A percentile compares a stretch with the other conserved stretches of the same genome.
These are phyloP conservation scores for Cyanidiococcus yangmingshanensis DNA, from an alignment of 23 red algal species.

Conservation along the genomic window DNA sequence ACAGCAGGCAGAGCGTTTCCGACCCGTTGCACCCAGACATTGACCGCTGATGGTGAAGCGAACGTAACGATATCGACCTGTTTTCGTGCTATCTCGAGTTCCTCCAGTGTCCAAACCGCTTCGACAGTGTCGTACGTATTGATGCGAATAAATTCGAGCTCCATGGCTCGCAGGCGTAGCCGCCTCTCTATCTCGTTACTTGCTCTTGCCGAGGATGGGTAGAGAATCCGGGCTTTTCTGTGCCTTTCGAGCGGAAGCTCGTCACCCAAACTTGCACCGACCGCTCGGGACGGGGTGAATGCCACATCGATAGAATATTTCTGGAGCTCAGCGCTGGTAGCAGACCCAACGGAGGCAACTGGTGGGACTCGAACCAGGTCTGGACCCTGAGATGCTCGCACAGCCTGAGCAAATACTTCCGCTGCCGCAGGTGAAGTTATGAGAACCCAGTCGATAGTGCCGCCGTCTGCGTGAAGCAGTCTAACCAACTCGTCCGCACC, in stretches of 20 bases:
- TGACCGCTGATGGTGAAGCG: conserved; percentile 26
- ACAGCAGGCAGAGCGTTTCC: neutral
- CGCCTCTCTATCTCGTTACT: conserved; percentile 8
- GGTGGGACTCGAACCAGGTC: neutral
- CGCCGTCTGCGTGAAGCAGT: neutral
- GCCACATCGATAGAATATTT: neutral
- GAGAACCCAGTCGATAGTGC: conserved; percentile 4
- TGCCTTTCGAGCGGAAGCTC: neutral
- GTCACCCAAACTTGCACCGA: neutral
- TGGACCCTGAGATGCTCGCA: neutral
- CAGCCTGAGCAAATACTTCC: neutral
- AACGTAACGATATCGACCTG: conserved; percentile 3
- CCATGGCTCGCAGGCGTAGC: neutral
- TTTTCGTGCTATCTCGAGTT: conserved; percentile 7
- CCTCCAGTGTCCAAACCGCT: neutral
- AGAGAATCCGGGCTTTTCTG: neutral
- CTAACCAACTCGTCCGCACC: neutral
- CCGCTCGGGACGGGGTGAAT: neutral
- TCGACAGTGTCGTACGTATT: conserved; percentile 24
- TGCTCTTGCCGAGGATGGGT: neutral
- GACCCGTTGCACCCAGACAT: conserved; percentile 13
- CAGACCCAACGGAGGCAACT: neutral
- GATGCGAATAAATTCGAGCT: neutral
- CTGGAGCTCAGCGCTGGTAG: neutral
- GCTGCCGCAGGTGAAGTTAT: neutral